phyloP scores from a whole-genome alignment of 2,329 filamentous ascomycete genomes.

The Exutisphaerella laricina region DNA sequence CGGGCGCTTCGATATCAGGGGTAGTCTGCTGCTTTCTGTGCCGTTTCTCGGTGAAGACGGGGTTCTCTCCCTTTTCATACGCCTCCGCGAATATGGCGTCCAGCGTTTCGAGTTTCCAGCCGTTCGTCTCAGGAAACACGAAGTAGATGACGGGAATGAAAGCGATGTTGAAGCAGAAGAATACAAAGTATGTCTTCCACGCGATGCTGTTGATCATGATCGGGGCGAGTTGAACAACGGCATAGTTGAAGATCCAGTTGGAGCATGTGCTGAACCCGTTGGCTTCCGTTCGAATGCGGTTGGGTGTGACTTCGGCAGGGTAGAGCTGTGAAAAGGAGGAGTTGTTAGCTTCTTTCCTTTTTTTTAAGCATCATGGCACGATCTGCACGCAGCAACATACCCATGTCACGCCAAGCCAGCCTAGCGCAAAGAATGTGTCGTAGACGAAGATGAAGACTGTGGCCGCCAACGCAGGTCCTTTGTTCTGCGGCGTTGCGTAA shows the following conservation, averaged over 20 bases:
- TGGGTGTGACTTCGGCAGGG: constrained; percentile 34
- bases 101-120: constrained; percentile 21
- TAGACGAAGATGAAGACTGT: constrained; percentile 29
- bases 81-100: constrained; percentile 25
- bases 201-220: constrained; percentile 42
- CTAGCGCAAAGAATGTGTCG: constrained; percentile 24
- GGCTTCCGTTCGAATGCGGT: constrained; percentile 49
- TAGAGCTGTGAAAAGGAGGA: constrained; percentile 17
- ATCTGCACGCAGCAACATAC: too few relatives aligned
- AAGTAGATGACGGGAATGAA: constrained; percentile 11
- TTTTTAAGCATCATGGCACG: too few relatives aligned
- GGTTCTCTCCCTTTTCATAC: constrained; percentile 21
- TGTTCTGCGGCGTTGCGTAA: constrained; percentile 4
- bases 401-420: constrained; percentile 35
- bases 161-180: constrained; percentile 31
- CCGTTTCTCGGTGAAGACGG: constrained; percentile 21
- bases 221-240: constrained; percentile 35
- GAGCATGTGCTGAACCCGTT: constrained; percentile 49
- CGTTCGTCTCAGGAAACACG: constrained; percentile 17
- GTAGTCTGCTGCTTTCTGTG: too few relatives aligned
- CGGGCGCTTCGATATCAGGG: too few relatives aligned
- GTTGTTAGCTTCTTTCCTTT: too few relatives aligned
- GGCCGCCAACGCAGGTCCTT: constrained; percentile 21
- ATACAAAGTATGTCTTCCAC: constrained; percentile 49
- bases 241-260: constrained; percentile 34